A percentile compares a stretch with the other conserved stretches of the same genome.
Evolutionary conservation across 495 filamentous ascomycete genomes (phyloP).

Genomic region (Aspergillus ellipticus): DNA sequence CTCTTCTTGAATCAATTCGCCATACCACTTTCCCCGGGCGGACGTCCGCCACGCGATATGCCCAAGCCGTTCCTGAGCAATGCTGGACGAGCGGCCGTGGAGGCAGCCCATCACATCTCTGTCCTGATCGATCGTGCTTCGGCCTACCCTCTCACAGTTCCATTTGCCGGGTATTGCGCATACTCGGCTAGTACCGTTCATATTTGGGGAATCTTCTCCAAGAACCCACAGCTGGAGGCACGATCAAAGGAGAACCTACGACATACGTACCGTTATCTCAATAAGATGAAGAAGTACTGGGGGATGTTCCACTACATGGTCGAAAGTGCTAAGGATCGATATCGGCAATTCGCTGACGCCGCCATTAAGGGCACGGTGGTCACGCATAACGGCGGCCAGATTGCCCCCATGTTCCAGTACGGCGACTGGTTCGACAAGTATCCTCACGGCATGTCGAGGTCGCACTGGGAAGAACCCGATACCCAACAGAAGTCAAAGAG

Average conservation of each 20-base stretch:
- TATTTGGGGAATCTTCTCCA: conserved; percentile 85
- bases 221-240: conserved; percentile 68
- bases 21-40: conserved; percentile 66
- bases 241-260: conserved; percentile 82
- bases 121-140: conserved; percentile 75
- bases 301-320: conserved; percentile 97
- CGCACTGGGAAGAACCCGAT: conserved; percentile 78
- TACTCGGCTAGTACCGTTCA: conserved; percentile 91
- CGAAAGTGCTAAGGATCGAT: conserved; percentile 88
- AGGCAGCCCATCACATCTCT: conserved; percentile 88
- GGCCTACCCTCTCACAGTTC: conserved; percentile 76
- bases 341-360: conserved; percentile 79
- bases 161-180: conserved; percentile 92
- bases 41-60: conserved; percentile 65
- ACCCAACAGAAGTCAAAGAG: conserved; percentile 65
- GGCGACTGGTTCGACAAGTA: conserved; percentile 98
- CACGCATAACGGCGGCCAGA: conserved; percentile 48
- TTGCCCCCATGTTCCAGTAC: conserved; percentile 79
- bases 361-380: conserved; percentile 46
- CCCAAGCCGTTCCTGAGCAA: conserved; percentile 77
- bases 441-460: conserved; percentile 81
- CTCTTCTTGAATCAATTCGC: conserved; percentile 89
- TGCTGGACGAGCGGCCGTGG: conserved; percentile 70
- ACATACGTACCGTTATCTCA: conserved; percentile 83
- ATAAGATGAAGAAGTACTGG: conserved; percentile 96